phyloP scores from a whole-genome alignment of 331 rosid species.

The Quercus lobata region DNA sequence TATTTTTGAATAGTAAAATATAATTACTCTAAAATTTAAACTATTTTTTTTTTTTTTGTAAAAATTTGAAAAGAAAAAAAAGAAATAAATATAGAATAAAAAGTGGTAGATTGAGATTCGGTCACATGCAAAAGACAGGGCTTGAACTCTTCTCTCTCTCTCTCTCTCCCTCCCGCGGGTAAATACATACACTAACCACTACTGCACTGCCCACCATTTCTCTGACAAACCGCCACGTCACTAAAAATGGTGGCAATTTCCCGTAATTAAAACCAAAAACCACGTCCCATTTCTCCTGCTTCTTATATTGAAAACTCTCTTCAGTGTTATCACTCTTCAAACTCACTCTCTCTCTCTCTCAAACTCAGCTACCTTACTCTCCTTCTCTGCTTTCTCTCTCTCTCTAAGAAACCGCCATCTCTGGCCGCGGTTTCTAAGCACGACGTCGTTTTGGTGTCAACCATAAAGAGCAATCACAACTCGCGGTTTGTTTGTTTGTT shows the following conservation, averaged over 20 bases:
- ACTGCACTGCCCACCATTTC: slow-evolving; percentile 21
- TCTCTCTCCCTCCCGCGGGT: too few relatives aligned
- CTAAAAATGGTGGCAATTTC: slow-evolving; percentile 41
- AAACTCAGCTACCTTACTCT: neutral
- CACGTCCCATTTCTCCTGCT: slow-evolving; percentile 23
- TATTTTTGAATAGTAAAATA: too few relatives aligned
- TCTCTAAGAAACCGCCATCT: neutral
- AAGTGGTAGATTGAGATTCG: too few relatives aligned
- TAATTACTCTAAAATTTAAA: too few relatives aligned
- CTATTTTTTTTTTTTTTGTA: too few relatives aligned
- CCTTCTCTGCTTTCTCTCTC: neutral
- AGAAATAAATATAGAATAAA: too few relatives aligned
- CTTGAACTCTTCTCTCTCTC: too few relatives aligned
- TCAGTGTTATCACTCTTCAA: too few relatives aligned
- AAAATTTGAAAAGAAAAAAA: too few relatives aligned
- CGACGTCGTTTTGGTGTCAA: slow-evolving; percentile 5
- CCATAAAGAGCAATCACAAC: neutral
- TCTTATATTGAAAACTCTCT: neutral
- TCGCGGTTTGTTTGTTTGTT: neutral
- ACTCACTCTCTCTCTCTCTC: neutral
- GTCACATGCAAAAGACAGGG: too few relatives aligned
- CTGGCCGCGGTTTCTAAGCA: neutral
- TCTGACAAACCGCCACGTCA: slow-evolving; percentile 41
- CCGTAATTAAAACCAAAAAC: slow-evolving; percentile 25
- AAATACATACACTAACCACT: too few relatives aligned